phyloP scores from a whole-genome alignment of 139 green algal genomes.

The Deuterostichococcus epilithicus region DNA sequence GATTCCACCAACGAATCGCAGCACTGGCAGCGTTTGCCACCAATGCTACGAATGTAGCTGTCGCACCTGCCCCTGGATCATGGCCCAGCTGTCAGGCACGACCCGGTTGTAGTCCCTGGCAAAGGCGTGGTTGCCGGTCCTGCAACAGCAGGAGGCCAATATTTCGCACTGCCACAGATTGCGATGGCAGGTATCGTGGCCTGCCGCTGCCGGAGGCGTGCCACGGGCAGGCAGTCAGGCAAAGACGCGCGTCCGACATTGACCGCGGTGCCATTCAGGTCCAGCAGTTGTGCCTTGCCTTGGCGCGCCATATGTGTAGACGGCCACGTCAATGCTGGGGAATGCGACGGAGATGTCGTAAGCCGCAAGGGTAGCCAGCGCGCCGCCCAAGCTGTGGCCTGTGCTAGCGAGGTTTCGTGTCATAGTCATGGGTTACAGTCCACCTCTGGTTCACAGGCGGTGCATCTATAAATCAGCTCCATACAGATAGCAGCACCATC shows the following conservation, averaged over 20 bases:
- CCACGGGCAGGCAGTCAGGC: too few relatives aligned
- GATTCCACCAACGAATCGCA: neutral
- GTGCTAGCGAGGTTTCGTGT: too few relatives aligned
- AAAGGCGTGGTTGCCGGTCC: conserved; percentile 48
- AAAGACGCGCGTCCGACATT: neutral
- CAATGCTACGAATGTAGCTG: too few relatives aligned
- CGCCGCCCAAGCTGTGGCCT: conserved; percentile 81
- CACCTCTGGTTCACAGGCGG: too few relatives aligned
- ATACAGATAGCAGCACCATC: too few relatives aligned
- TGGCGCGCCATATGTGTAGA: conserved; percentile 80
- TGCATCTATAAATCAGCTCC: too few relatives aligned
- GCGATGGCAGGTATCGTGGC: too few relatives aligned
- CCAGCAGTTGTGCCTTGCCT: conserved; percentile 31
- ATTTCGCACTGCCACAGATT: neutral
- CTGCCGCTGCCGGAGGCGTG: too few relatives aligned
- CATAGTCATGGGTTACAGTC: too few relatives aligned
- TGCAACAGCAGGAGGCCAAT: neutral
- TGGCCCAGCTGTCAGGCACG: conserved; percentile 58
- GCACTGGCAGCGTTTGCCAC: conserved; percentile 40
- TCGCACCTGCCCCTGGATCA: conserved; percentile 59
- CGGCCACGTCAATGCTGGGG: conserved; percentile 24
- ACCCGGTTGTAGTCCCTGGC: conserved; percentile 44
- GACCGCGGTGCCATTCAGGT: neutral
- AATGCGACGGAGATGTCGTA: conserved; percentile 57
- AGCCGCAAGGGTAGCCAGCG: conserved; percentile 74